Base-by-base conservation (phyloP, 139 green algal species). In the Protoeuglena noctilucae region DNA sequence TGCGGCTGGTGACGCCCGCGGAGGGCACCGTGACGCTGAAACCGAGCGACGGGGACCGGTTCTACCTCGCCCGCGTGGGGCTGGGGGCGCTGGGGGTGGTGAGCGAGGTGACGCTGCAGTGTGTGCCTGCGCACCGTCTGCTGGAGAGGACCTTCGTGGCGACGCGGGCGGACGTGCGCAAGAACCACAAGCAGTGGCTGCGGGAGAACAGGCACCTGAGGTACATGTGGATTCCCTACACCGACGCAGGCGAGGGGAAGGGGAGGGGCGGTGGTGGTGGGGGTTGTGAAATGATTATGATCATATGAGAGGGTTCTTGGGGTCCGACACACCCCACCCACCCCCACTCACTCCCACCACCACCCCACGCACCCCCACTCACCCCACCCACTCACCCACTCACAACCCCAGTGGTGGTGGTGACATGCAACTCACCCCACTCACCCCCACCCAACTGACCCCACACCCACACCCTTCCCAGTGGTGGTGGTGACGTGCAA, bases 221-320 rank as follows among this genome's bases (percentile, higher is more conserved):
- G 0, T 97, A 96, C 78, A 93, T 96, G 85, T 98, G 90, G 87
- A 86, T 98, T 25, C 90, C 90, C 3, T 80, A 94, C 73, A 95
- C 87, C 0, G 81, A 95, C 55, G 63, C 65, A n/a, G n/a, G n/a
- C n/a, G n/a, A n/a, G n/a, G n/a, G n/a, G n/a, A n/a, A n/a, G n/a
- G n/a, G 12, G n/a, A n/a, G n/a, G n/a, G n/a, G n/a, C n/a, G n/a
- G n/a, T n/a, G n/a, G n/a, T n/a, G n/a, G n/a, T n/a, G n/a, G n/a
- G n/a, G n/a, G n/a, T n/a, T n/a, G n/a, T n/a, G n/a, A n/a, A n/a
- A n/a, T n/a, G n/a, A n/a, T n/a, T n/a, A n/a, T n/a, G n/a, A n/a
- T n/a, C n/a, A n/a, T n/a, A n/a, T n/a, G n/a, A n/a, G n/a, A n/a
- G n/a, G n/a, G n/a, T n/a, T n/a, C n/a, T n/a, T n/a, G n/a, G n/a